Percentiles rank a stretch among this genome's conserved stretches.
Conservation (phyloP, 1,139 yeast genomes). For the Nakaseomyces glabratus region DNA sequence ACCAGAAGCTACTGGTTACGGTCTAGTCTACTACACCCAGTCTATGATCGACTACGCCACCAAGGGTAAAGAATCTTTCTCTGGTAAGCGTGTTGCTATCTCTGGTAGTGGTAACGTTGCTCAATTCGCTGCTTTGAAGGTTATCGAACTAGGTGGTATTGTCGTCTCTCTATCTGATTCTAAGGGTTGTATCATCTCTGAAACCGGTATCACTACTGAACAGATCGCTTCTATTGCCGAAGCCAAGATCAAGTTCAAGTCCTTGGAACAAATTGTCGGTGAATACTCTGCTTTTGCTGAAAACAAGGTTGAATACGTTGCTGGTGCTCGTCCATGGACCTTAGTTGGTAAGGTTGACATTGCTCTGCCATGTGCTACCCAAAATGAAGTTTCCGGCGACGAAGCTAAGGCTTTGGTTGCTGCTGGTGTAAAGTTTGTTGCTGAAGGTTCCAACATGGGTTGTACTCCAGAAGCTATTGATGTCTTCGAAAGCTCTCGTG, state of each 20-base stretch:
- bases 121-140: conserved; percentile 96
- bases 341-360: conserved; percentile 87
- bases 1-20: conserved; percentile 99
- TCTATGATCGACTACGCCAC: conserved; percentile 95
- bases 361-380: conserved; percentile 97
- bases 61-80: conserved; percentile 76
- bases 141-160: conserved; percentile 90
- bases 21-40: conserved; percentile 92
- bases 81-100: conserved; percentile 90
- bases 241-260: conserved; percentile 74
- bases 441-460: conserved; percentile 99
- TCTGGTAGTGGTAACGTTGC: conserved; percentile 99
- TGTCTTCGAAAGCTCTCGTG: conserved; percentile 82
- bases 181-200: conserved; percentile 73
- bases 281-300: conserved; percentile 52
- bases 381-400: conserved; percentile 93
- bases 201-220: conserved; percentile 71
- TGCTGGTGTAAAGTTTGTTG: conserved; percentile 86
- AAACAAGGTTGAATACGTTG: conserved; percentile 61
- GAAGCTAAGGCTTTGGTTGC: conserved; percentile 93
- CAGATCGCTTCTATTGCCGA: conserved; percentile 71
- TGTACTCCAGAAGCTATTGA: conserved; percentile 95
- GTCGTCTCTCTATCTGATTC: conserved; percentile 94
- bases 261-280: conserved; percentile 60
- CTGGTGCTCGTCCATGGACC: conserved; percentile 95